phyloP scores from a whole-genome alignment of 352 stramenopile species.

The Phytophthora megakarya region DNA sequence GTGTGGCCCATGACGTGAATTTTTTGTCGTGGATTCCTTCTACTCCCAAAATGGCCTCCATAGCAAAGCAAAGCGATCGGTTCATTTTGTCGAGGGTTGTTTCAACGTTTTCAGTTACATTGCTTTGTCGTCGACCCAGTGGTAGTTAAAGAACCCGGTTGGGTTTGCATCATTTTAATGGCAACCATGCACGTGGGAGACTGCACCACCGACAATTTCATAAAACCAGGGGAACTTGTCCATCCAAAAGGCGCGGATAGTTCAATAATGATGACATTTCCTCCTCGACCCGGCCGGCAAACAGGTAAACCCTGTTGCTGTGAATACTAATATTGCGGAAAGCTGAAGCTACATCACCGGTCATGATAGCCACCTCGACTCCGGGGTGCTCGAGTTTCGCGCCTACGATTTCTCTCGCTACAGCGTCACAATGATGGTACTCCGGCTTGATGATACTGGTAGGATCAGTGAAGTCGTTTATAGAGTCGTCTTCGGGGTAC shows the following conservation, averaged over 20 bases:
- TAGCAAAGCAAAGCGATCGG: too few species aligned
- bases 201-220: too few species aligned
- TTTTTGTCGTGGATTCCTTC: too few species aligned
- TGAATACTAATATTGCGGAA: constrained; percentile 21
- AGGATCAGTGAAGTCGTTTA: constrained; percentile 24
- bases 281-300: constrained; percentile 16
- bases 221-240: not conserved
- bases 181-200: too few species aligned
- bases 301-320: constrained; percentile 20
- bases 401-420: constrained; percentile 4
- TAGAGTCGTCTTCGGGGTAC: constrained; percentile 5
- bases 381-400: not conserved
- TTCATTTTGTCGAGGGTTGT: too few species aligned
- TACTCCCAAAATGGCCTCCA: too few species aligned
- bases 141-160: too few species aligned
- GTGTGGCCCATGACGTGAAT: too few species aligned
- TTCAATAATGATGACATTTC: not conserved
- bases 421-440: constrained; percentile 16
- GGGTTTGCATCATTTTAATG: too few species aligned
- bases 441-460: constrained; percentile 17
- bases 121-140: too few species aligned
- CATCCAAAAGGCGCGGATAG: not conserved
- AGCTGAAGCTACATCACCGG: constrained; percentile 10
- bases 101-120: too few species aligned
- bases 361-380: not conserved